phyloP scores from a whole-genome alignment of 345 rosid genomes.

The Schrenkiella parvula region DNA sequence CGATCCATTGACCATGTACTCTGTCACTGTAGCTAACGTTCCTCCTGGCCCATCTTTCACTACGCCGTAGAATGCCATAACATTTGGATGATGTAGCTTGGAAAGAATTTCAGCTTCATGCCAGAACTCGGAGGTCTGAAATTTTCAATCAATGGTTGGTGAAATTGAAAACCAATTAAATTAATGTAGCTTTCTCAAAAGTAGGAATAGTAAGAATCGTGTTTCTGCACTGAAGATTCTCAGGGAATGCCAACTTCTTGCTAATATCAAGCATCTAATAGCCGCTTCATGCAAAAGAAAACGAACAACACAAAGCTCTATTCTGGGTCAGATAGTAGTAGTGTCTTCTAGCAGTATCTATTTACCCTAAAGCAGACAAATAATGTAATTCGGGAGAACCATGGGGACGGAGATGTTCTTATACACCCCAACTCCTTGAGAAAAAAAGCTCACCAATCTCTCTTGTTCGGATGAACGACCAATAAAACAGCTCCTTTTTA shows the following conservation, averaged over 20 bases:
- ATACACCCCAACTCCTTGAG: neutral
- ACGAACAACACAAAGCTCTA: neutral
- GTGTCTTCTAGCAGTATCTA: constrained; percentile 6
- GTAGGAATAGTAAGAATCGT: neutral
- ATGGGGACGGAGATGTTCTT: neutral
- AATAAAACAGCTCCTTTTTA: constrained; percentile 89
- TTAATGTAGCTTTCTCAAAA: neutral
- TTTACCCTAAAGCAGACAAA: constrained; percentile 7
- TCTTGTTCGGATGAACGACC: constrained; percentile 96
- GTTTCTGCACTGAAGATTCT: neutral
- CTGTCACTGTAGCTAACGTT: constrained; percentile 96
- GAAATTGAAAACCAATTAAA: constrained; percentile 9
- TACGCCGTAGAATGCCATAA: constrained; percentile 97
- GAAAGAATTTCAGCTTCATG: constrained; percentile 99
- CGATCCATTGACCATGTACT: constrained; percentile 98
- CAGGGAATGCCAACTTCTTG: constrained; percentile 1
- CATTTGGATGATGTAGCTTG: constrained; percentile 98
- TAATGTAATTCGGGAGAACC: constrained; percentile 5
- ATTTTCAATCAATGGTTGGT: constrained; percentile 13
- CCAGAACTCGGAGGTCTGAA: constrained; percentile 94
- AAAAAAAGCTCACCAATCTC: constrained; percentile 61
- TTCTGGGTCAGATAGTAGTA: constrained; percentile 4
- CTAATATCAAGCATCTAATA: constrained; percentile 10
- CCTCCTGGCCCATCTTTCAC: constrained; percentile 97
- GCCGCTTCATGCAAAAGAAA: neutral